Conservation (phyloP, 495 filamentous ascomycete species). For the Aspergillus nanangensis region DNA sequence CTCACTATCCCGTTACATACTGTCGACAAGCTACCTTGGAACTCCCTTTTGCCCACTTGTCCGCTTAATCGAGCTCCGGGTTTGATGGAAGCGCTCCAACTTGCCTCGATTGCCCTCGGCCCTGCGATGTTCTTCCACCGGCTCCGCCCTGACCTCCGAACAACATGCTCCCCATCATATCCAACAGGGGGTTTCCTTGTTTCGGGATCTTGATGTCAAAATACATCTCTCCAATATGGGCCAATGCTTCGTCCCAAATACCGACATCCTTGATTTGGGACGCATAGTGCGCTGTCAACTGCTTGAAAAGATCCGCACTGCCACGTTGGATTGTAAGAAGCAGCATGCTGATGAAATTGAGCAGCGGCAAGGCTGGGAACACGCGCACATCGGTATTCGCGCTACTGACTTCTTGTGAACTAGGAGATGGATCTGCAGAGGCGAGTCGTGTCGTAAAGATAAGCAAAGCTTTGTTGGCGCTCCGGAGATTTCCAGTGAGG, state of each 20-base stretch:
- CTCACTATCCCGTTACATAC: neutral
- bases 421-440: conserved; percentile 62
- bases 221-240: conserved; percentile 91
- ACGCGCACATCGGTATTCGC: conserved; percentile 69
- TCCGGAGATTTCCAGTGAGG: conserved; percentile 82
- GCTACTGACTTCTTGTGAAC: conserved; percentile 77
- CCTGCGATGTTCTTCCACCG: conserved; percentile 35
- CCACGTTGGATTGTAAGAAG: conserved; percentile 81
- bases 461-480: conserved; percentile 75
- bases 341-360: conserved; percentile 88
- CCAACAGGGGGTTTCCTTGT: conserved; percentile 84
- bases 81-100: conserved; percentile 47
- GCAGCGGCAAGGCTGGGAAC: conserved; percentile 77
- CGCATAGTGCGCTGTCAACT: conserved; percentile 77
- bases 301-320: conserved; percentile 72
- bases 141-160: conserved; percentile 55
- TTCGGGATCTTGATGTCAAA: conserved; percentile 89
- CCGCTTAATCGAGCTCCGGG: conserved; percentile 50
- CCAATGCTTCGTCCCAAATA: conserved; percentile 78
- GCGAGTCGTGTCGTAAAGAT: conserved; percentile 73
- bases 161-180: conserved; percentile 97
- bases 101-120: conserved; percentile 34
- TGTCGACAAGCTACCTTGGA: no score
- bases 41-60: neutral
- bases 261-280: conserved; percentile 67